A percentile compares a stretch with the other conserved stretches of the same genome.
Conservation (phyloP, 306 rosid species). For the Spatholobus suberectus region DNA sequence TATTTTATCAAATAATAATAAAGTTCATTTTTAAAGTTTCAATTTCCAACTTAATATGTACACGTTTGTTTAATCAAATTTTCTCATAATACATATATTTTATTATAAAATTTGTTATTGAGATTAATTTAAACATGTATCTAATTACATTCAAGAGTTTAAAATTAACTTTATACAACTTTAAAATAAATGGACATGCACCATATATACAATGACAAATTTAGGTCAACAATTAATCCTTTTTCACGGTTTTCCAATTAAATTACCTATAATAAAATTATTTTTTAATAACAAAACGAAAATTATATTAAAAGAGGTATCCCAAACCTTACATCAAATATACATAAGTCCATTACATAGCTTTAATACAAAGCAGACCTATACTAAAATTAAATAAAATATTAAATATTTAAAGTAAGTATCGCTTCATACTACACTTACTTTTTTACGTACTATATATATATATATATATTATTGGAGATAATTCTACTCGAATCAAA, state of each 20-base stretch:
- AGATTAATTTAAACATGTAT: not conserved
- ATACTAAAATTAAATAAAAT: too few relatives aligned
- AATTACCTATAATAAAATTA: not conserved
- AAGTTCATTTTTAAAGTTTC: not conserved
- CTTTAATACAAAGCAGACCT: too few relatives aligned
- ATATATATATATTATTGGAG: too few relatives aligned
- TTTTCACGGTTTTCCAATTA: not conserved
- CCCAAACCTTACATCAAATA: not conserved
- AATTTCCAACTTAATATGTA: not conserved
- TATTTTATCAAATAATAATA: not conserved
- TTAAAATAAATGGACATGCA: not conserved
- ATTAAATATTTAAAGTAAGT: too few relatives aligned
- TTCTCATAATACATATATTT: not conserved
- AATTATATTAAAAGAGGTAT: not conserved
- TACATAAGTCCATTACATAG: too few relatives aligned
- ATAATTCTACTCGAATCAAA: too few relatives aligned
- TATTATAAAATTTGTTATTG: not conserved
- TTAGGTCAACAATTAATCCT: not conserved
- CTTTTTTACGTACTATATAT: too few relatives aligned
- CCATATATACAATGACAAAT: not conserved
- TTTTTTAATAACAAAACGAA: not conserved
- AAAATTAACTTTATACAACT: not conserved
- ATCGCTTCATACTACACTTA: too few relatives aligned
- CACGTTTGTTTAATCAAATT: not conserved
- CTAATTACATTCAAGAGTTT: not conserved